These are phyloP conservation scores for Cladosporium sp. DNA, from an alignment of 2,329 filamentous ascomycete species.

Conservation along the genomic window DNA sequence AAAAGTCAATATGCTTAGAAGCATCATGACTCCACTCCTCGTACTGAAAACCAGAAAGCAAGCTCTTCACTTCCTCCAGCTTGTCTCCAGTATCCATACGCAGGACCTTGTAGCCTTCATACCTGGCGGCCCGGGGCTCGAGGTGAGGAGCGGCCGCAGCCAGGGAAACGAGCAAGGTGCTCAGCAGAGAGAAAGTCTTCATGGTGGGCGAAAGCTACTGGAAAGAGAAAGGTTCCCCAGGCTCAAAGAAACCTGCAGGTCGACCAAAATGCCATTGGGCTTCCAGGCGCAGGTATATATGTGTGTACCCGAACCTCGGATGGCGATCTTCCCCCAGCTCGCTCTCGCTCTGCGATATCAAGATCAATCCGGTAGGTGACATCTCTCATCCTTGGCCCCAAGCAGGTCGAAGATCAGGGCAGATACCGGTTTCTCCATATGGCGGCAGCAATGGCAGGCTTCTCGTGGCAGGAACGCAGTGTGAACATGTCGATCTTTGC, in stretches of 20 bases:
- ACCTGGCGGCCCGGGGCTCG: constrained; percentile 17
- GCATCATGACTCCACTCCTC: constrained; percentile 25
- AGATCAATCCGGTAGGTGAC: constrained; percentile 8
- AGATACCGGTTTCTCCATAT: background rate
- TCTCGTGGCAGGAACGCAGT: background rate
- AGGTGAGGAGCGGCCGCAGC: constrained; percentile 7
- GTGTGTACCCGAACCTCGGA: background rate
- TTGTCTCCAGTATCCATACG: constrained; percentile 11
- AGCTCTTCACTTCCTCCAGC: constrained; percentile 22
- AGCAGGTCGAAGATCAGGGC: background rate
- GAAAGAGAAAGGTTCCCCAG: background rate
- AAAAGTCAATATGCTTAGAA: constrained; percentile 26
- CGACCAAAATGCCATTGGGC: background rate
- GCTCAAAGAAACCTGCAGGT: background rate
- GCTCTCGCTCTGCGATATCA: background rate
- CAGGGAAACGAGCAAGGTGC: constrained; percentile 5
- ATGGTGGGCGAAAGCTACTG: background rate
- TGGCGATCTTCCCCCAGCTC: background rate
- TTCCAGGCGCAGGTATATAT: background rate
- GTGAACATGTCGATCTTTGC: constrained; percentile 1
- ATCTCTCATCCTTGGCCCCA: constrained; percentile 4
- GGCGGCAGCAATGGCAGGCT: background rate
- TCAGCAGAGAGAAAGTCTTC: background rate
- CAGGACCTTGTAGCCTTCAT: constrained; percentile 39
- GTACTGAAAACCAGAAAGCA: constrained; percentile 34